Evolutionary conservation across 495 filamentous ascomycete species (phyloP).

Genomic region (Penicillium alfredii): DNA sequence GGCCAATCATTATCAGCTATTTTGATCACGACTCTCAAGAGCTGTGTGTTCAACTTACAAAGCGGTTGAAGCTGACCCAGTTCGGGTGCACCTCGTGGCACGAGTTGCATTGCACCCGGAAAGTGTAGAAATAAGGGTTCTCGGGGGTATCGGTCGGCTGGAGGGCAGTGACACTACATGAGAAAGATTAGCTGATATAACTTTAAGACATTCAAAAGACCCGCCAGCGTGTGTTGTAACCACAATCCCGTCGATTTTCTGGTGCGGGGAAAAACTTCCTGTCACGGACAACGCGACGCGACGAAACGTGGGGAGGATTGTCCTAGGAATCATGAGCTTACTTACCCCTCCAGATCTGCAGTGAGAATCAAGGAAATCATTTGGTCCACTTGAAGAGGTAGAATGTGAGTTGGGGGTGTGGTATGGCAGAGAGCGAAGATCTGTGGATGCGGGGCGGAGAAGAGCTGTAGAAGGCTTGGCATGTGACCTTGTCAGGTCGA

Average conservation of each 20-base stretch:
- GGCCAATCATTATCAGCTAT: too few relatives aligned
- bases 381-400: slow-evolving; percentile 10
- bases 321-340: neutral
- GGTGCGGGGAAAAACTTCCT: slow-evolving; percentile 5
- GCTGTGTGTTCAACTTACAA: too few relatives aligned
- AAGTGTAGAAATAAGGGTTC: slow-evolving; percentile 87
- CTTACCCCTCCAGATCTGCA: slow-evolving; percentile 72
- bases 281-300: too few relatives aligned
- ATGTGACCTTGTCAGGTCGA: too few relatives aligned
- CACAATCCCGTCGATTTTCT: too few relatives aligned
- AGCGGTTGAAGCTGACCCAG: slow-evolving; percentile 77
- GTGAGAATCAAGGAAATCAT: slow-evolving; percentile 78
- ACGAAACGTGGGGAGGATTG: slow-evolving; percentile 4
- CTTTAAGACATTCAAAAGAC: too few relatives aligned
- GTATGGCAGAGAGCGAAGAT: neutral
- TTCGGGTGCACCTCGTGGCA: slow-evolving; percentile 90
- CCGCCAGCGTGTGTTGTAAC: too few relatives aligned
- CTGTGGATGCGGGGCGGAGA: neutral
- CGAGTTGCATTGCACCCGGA: slow-evolving; percentile 93
- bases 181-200: slow-evolving; percentile 7
- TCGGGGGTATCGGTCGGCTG: slow-evolving; percentile 74
- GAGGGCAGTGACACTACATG: slow-evolving; percentile 75
- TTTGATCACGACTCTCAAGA: too few relatives aligned
- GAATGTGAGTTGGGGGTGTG: neutral
- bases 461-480: too few relatives aligned